Base-by-base conservation (phyloP, 148 eudicot species). In the Linanthus parryae region DNA sequence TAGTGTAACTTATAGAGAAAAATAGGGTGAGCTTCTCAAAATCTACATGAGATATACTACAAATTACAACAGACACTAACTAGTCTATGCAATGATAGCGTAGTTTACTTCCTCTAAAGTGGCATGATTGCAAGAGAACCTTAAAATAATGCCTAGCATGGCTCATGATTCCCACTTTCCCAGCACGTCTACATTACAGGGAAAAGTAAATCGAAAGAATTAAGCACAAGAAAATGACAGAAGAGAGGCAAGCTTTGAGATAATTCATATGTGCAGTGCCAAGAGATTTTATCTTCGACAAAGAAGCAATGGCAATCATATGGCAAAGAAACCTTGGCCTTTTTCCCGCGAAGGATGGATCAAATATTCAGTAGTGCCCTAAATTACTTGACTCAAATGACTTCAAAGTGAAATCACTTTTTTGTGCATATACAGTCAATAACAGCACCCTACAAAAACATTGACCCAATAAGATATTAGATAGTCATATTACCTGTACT, bases 401-500 rank as follows among this genome's bases (percentile, higher is more conserved):
- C 27, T 13, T 10, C 18, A 21, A 29, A 15, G 13, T 7, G 20
- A 13, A 52, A 14, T 52, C 18, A 52, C 25, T 34, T 8, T 50
- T n/a, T 12, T 21, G n/a, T n/a, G n/a, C n/a, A n/a, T n/a, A n/a
- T n/a, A n/a, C n/a, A n/a, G n/a, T n/a, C 29, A 37, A 16, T 15
- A 39, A 21, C 9, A 39, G 0, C 9, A 39, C 1, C 44, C 18
- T 39, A 39, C 4, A 39, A 2, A 16, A n/a, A 13, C 33, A n/a
- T n/a, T 13, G 25, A 24, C 20, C 21, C 50, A 30, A 9, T n/a
- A n/a, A n/a, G n/a, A n/a, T n/a, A n/a, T n/a, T 45, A 42, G 20
- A 42, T 31, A 43, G 33, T 31, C 44, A 47, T 59, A 24, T 52
- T 73, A 92, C 98, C 98, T 73, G 98, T 82, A 58, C 98, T 67